Percentiles rank a stretch among this genome's conserved stretches.
Conservation (phyloP, 2,329 filamentous ascomycete genomes). For the Dothistroma pini region DNA sequence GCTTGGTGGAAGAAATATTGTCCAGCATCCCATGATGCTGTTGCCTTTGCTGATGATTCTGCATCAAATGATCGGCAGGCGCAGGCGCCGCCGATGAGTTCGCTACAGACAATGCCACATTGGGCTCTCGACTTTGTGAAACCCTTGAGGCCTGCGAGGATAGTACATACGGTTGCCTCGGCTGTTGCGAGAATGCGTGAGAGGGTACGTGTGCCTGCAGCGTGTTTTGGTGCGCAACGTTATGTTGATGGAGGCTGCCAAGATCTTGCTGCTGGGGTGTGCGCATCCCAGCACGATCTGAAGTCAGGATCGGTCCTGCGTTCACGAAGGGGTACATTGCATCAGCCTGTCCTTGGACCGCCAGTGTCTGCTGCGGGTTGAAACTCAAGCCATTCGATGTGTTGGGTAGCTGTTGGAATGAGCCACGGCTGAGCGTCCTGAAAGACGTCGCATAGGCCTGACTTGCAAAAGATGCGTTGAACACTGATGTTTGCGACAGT, state of each 20-base stretch:
- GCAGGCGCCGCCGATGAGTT: not conserved
- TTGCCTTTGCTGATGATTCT: not conserved
- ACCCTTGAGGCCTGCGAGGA: not conserved
- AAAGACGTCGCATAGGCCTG: slow-evolving; percentile 2
- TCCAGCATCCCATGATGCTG: not conserved
- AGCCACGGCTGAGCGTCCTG: not conserved
- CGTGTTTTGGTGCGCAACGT: not conserved
- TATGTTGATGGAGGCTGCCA: no score
- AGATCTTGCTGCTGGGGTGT: not conserved
- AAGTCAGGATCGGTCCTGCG: not conserved
- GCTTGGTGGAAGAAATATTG: not conserved
- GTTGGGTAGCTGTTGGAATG: not conserved
- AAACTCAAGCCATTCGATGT: not conserved
- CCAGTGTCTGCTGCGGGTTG: not conserved
- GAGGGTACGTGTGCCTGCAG: not conserved
- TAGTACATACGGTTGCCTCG: not conserved
- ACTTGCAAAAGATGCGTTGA: slow-evolving; percentile 1
- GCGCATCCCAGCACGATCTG: not conserved
- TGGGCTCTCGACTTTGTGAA: not conserved
- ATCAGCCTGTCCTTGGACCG: not conserved
- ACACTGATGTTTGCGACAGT: slow-evolving; percentile 1
- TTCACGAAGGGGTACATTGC: not conserved
- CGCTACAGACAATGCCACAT: not conserved
- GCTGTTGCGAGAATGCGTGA: not conserved
- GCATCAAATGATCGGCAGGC: not conserved